phyloP scores from a whole-genome alignment of 2,329 filamentous ascomycete species.

The Colletotrichum abscissum region DNA sequence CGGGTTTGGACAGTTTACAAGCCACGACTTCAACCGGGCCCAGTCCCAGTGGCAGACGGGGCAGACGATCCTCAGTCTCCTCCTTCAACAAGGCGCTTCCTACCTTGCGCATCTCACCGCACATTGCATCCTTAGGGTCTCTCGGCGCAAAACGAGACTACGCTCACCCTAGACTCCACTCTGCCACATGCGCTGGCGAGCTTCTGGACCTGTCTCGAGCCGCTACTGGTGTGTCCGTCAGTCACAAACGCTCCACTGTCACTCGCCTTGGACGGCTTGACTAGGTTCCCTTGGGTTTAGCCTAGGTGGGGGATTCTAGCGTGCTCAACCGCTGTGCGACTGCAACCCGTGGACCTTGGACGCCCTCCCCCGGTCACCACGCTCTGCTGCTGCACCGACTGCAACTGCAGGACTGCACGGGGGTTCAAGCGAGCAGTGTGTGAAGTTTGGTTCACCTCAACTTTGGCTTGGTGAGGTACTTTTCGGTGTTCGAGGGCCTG shows the following conservation, averaged over 20 bases:
- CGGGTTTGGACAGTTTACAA: neutral
- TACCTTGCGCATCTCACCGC: conserved; percentile 31
- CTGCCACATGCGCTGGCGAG: conserved; percentile 32
- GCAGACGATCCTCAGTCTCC: conserved; percentile 12
- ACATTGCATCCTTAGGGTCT: conserved; percentile 34
- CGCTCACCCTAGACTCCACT: conserved; percentile 26
- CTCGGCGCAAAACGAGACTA: conserved; percentile 22
- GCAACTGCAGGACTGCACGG: conserved; percentile 24
- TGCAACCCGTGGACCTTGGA: no score
- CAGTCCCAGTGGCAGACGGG: conserved; percentile 6
- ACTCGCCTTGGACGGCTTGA: conserved; percentile 23
- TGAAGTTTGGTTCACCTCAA: conserved; percentile 16
- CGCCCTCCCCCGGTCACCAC: conserved; percentile 17
- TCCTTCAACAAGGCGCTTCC: conserved; percentile 23
- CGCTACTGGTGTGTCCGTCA: conserved; percentile 30
- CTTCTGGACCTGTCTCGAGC: conserved; percentile 30
- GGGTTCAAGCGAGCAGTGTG: conserved; percentile 31
- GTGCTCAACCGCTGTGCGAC: conserved; percentile 26
- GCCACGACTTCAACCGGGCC: conserved; percentile 29
- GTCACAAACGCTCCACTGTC: conserved; percentile 31
- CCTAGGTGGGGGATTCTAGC: conserved; percentile 28
- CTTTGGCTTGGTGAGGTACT: conserved; percentile 19
- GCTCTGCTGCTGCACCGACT: conserved; percentile 9
- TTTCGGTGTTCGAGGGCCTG: conserved; percentile 23
- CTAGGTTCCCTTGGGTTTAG: conserved; percentile 34